Conservation (phyloP, 495 filamentous ascomycete species). For the Penicillium tannophilum region DNA sequence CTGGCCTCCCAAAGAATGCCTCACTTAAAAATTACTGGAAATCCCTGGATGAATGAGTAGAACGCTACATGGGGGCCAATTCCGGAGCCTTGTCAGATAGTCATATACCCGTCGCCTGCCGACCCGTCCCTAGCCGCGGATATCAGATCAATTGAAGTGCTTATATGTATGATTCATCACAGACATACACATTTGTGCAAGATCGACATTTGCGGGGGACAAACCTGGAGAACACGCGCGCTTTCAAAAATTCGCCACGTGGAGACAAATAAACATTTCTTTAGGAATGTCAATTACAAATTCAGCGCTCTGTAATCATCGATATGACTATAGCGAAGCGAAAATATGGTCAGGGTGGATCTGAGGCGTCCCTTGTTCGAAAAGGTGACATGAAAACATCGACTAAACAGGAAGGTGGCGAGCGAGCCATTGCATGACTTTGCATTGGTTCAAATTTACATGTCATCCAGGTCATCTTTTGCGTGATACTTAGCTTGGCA, state of each 20-base stretch:
- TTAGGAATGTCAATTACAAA: not conserved
- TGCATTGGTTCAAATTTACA: not conserved
- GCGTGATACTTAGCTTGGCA: not conserved
- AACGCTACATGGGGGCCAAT: not conserved
- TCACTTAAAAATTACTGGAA: too few relatives aligned
- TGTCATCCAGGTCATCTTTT: not conserved
- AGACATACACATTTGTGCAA: not conserved
- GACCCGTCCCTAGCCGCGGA: not conserved
- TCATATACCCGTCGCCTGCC: not conserved
- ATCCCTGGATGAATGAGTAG: not conserved
- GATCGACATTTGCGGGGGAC: not conserved
- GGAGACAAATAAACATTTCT: not conserved
- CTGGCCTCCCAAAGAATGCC: too few relatives aligned
- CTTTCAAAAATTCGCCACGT: not conserved
- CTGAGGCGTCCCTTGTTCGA: not conserved
- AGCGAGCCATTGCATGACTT: not conserved
- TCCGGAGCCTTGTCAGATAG: not conserved
- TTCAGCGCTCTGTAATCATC: not conserved
- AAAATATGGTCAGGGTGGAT: not conserved
- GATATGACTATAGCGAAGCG: not conserved
- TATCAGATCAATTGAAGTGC: not conserved
- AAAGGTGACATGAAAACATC: not conserved
- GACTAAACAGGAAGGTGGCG: conserved; percentile 5
- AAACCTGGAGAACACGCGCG: not conserved
- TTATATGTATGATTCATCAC: not conserved